Evolutionary conservation across 129 eudicot species (phyloP).

Genomic region (Mikania micrantha): DNA sequence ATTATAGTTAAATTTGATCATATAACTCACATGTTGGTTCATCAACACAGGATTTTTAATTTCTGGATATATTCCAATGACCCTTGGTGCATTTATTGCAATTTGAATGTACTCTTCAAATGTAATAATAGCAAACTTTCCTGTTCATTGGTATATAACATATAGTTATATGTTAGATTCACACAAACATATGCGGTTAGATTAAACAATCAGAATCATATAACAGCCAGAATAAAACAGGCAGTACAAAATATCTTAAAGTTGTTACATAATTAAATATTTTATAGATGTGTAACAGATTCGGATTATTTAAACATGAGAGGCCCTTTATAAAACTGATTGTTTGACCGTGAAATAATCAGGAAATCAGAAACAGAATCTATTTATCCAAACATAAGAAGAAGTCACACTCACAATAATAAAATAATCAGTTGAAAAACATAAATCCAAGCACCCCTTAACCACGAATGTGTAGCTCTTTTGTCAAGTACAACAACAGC

Average conservation of each 20-base stretch:
- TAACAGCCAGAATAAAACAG: neutral
- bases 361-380: neutral
- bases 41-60: constrained; percentile 84
- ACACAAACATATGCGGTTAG: neutral
- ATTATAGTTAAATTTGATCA: neutral
- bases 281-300: neutral
- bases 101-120: constrained; percentile 84
- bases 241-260: neutral
- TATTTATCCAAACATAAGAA: neutral
- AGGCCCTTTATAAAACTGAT: no score
- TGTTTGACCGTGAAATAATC: neutral
- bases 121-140: constrained; percentile 75
- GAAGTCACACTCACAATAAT: neutral
- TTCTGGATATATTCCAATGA: constrained; percentile 98
- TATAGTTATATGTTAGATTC: constrained; percentile 7
- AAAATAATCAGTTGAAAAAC: neutral
- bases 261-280: neutral
- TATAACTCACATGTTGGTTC: constrained; percentile 70
- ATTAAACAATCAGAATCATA: neutral
- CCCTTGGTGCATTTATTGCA: constrained; percentile 80
- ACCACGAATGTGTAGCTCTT: neutral
- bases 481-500: neutral
- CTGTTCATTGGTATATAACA: constrained; percentile 30
- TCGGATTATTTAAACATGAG: neutral
- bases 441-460: neutral